Base-by-base conservation (phyloP, 495 filamentous ascomycete species). In the Penicillium canariense region DNA sequence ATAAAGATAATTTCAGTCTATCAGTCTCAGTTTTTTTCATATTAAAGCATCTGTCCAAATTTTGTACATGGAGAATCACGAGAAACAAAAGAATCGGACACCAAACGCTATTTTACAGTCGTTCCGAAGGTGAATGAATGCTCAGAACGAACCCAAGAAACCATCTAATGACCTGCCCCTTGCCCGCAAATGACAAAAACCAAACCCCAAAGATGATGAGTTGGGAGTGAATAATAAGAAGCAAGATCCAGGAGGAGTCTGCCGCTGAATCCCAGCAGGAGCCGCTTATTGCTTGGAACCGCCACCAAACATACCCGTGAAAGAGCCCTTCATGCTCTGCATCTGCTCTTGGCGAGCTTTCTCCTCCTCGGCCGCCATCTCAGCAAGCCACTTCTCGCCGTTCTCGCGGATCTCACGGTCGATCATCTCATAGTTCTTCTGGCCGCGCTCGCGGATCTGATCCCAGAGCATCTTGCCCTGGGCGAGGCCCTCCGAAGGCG, bases 391-490 rank as follows among this genome's bases (percentile, higher is more conserved):
- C 72, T 91, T 89, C 75, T 90, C 89, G 34, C 89, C 94, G 67
- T 97, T 93, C 71, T 91, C 87, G 36, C 85, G 79, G 65, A 98
- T 94, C 74, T 96, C 84, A 63, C 81, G 83, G 72, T 97, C 94
- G 55, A 96, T 81, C 66, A 84, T 68, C 75, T 96, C 82, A 72
- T 97, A 97, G 68, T 90, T 85, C 73, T 86, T 86, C 72, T 90
- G 88, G 22, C 95, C 93, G 32, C 89, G 79, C 75, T 98, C 95
- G 31, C 95, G 84, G 46, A 92, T 87, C 67, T 92, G 84, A 65
- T 98, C 94, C 73, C 88, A 89, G 46, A 95, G 78, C 86, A 96
- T 98, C 83, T 97, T 96, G 26, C 90, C 91, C 73, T 95, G 82
- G 32, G 84, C 84, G 27, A 90, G 81, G 4, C 87, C 89, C 63